These are phyloP conservation scores for Wickerhamomyces rabaulensis DNA, from an alignment of 805 yeast genomes.

Conservation along the genomic window DNA sequence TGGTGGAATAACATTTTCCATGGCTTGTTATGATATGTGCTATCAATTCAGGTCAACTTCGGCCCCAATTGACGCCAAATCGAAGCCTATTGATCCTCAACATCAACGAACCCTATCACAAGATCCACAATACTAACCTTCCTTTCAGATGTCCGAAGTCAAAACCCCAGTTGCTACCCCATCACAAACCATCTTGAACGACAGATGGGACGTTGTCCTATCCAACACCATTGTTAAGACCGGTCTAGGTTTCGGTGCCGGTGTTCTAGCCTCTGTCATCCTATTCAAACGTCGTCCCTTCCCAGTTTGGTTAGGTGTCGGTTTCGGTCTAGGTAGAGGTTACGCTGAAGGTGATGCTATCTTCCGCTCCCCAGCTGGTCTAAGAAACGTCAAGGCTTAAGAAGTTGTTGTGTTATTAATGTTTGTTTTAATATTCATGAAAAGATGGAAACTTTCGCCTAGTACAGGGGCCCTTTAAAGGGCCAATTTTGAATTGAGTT, in stretches of 20 bases:
- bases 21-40: too few relatives aligned
- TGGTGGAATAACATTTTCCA: too few relatives aligned
- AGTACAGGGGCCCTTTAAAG: too few relatives aligned
- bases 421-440: neutral
- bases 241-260: constrained; percentile 94
- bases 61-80: too few relatives aligned
- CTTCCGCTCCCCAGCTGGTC: constrained; percentile 78
- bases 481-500: neutral
- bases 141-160: constrained; percentile 12
- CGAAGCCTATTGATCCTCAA: too few relatives aligned
- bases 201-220: constrained; percentile 92
- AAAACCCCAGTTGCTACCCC: constrained; percentile 31
- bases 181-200: constrained; percentile 56
- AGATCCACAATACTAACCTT: neutral
- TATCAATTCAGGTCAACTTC: too few relatives aligned
- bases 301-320: constrained; percentile 97
- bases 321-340: constrained; percentile 97
- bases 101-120: too few relatives aligned
- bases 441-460: neutral
- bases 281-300: constrained; percentile 90
- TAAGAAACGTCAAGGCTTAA: constrained; percentile 68
- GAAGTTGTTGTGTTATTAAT: neutral
- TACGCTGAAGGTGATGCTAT: constrained; percentile 98
- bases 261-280: constrained; percentile 87
- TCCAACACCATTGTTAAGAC: constrained; percentile 93